phyloP scores from a whole-genome alignment of 148 eudicot species.

The Rhododendron griersonianum region DNA sequence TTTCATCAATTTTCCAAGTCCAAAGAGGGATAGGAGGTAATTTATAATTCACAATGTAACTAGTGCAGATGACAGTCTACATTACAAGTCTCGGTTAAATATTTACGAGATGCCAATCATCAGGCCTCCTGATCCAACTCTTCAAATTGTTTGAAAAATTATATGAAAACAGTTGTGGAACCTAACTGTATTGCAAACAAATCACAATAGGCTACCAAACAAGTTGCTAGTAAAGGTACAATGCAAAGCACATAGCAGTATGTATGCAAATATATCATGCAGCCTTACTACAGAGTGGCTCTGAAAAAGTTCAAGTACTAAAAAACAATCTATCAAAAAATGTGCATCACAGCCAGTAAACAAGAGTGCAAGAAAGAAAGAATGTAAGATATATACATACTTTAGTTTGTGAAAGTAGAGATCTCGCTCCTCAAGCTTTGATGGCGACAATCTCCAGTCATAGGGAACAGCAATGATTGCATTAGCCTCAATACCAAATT shows the following conservation, averaged over 20 bases:
- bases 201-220: neutral
- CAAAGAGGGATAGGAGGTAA: neutral
- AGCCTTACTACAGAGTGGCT: neutral
- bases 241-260: neutral
- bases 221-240: neutral
- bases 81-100: neutral
- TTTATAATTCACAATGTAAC: neutral
- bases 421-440: conserved; percentile 96
- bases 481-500: conserved; percentile 94
- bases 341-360: conserved; percentile 2
- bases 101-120: neutral
- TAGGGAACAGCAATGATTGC: conserved; percentile 95
- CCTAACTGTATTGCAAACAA: neutral
- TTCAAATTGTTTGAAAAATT: neutral
- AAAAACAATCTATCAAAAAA: conserved; percentile 1
- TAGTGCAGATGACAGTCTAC: neutral
- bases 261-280: neutral
- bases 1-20: neutral
- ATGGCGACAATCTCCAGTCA: conserved; percentile 96
- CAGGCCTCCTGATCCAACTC: neutral
- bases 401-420: conserved; percentile 94
- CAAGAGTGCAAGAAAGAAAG: conserved; percentile 2
- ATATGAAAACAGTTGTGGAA: neutral
- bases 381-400: conserved; percentile 35
- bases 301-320: neutral